Evolutionary conservation across 2,329 filamentous ascomycete genomes (phyloP).

Genomic region (Diaporthe batatas): DNA sequence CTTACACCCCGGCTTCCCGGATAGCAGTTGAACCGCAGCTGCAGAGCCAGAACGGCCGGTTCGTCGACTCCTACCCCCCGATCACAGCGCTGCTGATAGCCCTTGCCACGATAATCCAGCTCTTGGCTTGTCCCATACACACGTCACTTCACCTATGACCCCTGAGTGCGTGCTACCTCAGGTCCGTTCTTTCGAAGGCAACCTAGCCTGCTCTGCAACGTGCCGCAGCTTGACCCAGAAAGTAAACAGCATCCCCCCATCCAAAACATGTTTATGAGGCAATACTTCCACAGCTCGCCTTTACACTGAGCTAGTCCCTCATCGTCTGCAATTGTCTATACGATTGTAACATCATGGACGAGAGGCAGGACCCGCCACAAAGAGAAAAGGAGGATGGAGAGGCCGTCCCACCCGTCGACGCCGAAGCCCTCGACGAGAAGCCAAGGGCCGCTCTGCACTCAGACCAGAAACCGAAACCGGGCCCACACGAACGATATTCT

Average conservation of each 20-base stretch:
- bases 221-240: not conserved
- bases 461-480: slow-evolving; percentile 6
- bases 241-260: slow-evolving; percentile 15
- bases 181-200: not conserved
- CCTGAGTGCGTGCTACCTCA: slow-evolving; percentile 8
- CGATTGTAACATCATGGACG: slow-evolving; percentile 18
- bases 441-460: slow-evolving; percentile 32
- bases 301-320: not conserved
- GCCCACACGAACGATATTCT: slow-evolving; percentile 32
- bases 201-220: not conserved
- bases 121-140: slow-evolving; percentile 33
- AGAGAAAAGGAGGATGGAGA: not conserved
- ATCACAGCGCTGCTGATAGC: not conserved
- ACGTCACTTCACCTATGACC: slow-evolving; percentile 29
- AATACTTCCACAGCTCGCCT: not conserved
- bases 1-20: not conserved
- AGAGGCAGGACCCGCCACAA: not conserved
- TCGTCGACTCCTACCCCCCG: not conserved
- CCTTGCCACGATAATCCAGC: slow-evolving; percentile 3
- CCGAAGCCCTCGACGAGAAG: slow-evolving; percentile 14
- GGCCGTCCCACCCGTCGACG: not conserved
- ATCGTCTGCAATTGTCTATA: not conserved
- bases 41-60: slow-evolving; percentile 3
- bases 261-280: slow-evolving; percentile 3
- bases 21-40: not conserved